Evolutionary conservation across 2,329 filamentous ascomycete genomes (phyloP).

Genomic region (Ascocoryne sarcoides): DNA sequence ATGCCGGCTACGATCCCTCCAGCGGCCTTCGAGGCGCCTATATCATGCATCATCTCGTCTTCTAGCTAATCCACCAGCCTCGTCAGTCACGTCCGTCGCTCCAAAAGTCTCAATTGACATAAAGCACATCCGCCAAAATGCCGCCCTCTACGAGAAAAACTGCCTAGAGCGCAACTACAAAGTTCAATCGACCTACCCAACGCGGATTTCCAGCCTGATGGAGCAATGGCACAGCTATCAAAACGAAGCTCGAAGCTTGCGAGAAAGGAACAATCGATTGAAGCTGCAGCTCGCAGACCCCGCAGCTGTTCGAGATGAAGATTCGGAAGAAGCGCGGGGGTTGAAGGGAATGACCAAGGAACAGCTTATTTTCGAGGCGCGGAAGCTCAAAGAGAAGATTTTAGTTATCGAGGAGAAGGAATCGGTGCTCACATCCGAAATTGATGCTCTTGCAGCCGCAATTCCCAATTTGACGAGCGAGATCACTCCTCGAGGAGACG

Average conservation of each 20-base stretch:
- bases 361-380: conserved; percentile 54
- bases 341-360: conserved; percentile 34
- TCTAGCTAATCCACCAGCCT: conserved; percentile 27
- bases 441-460: conserved; percentile 64
- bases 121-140: conserved; percentile 82
- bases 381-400: conserved; percentile 54
- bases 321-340: conserved; percentile 17
- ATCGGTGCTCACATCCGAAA: conserved; percentile 50
- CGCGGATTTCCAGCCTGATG: conserved; percentile 46
- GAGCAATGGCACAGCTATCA: conserved; percentile 53
- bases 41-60: conserved; percentile 17
- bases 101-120: conserved; percentile 75
- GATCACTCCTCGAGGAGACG: conserved; percentile 62
- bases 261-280: conserved; percentile 58
- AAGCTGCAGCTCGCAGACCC: conserved; percentile 49
- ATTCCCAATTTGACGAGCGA: conserved; percentile 80
- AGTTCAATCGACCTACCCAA: conserved; percentile 43
- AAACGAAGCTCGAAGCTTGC: conserved; percentile 47
- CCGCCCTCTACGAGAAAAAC: conserved; percentile 71
- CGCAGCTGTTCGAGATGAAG: conserved; percentile 35
- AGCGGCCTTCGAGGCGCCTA: not conserved
- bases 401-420: conserved; percentile 53
- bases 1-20: not conserved
- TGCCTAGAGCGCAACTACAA: conserved; percentile 79
- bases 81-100: conserved; percentile 61